Conservation (phyloP, 2,329 filamentous ascomycete species). For the Sporothrix pallida region DNA sequence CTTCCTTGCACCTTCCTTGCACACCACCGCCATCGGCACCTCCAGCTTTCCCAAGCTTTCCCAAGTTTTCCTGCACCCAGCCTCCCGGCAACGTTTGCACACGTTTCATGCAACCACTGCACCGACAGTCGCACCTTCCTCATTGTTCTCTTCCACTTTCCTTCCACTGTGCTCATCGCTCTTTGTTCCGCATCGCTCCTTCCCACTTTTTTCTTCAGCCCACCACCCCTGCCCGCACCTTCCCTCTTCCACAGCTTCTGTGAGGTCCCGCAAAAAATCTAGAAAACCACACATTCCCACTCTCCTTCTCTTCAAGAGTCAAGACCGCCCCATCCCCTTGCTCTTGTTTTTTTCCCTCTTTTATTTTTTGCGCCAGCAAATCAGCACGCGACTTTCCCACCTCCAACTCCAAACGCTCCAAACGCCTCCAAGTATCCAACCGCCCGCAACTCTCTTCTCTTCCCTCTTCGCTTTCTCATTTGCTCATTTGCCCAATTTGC, state of each 20-base stretch:
- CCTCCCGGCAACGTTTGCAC: conserved; percentile 18
- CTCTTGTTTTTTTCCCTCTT: neutral
- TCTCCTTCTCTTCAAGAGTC: neutral
- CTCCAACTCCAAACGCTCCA: conserved; percentile 42
- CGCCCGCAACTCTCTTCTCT: conserved; percentile 4
- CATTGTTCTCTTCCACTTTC: neutral
- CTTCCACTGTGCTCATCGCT: neutral
- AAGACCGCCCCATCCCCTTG: neutral
- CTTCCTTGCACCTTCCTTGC: neutral
- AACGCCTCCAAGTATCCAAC: neutral
- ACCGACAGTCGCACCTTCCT: neutral
- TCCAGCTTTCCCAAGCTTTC: neutral
- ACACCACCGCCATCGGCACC: neutral
- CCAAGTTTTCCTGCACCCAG: conserved; percentile 3
- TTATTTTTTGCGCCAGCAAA: conserved; percentile 48
- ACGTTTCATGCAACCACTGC: conserved; percentile 1
- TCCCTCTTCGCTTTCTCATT: conserved; percentile 36
- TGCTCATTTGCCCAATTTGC: conserved; percentile 35
- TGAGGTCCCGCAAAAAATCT: conserved; percentile 17
- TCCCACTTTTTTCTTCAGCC: conserved; percentile 24
- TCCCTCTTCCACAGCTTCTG: neutral
- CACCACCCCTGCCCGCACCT: conserved; percentile 7
- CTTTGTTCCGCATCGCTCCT: conserved; percentile 5
- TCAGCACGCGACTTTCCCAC: conserved; percentile 54
- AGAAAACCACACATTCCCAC: conserved; percentile 2